Percentiles rank a stretch among this genome's conserved stretches.
Conservation (phyloP, 2,329 filamentous ascomycete species). For the Pleomassaria siparia region DNA sequence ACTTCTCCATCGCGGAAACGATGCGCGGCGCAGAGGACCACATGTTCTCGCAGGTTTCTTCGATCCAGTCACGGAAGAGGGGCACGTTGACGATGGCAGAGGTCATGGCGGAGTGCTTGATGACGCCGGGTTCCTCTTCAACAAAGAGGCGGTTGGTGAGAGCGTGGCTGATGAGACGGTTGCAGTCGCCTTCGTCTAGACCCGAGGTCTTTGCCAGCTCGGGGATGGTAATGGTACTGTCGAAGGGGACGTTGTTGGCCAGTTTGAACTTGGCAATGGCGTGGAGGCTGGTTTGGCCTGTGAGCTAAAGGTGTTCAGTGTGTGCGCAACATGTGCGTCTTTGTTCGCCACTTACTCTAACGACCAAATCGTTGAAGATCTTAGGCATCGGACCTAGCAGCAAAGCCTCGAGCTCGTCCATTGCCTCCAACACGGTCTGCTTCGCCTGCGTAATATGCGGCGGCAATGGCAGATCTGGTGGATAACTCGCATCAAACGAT, state of each 20-base stretch:
- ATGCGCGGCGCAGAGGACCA: neutral
- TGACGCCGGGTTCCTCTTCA: neutral
- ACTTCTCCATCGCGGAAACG: slow-evolving; percentile 1
- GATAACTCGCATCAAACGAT: neutral
- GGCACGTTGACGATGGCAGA: neutral
- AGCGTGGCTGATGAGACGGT: slow-evolving; percentile 2
- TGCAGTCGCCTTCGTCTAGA: no score
- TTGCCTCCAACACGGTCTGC: neutral
- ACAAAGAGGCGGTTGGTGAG: neutral
- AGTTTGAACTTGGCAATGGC: no score
- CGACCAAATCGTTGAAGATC: no score
- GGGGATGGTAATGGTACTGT: no score
- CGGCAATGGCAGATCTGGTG: neutral
- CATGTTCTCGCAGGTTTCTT: neutral
- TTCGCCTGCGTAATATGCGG: neutral
- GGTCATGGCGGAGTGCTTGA: neutral
- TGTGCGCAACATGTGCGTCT: no score
- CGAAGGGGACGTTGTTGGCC: no score
- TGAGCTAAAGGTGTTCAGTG: no score
- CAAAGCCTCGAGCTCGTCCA: neutral
- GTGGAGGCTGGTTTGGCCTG: no score
- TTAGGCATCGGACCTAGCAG: neutral
- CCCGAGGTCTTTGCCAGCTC: no score
- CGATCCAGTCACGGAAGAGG: neutral
- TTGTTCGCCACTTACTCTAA: no score